phyloP scores from a whole-genome alignment of 371 early-diverging fungal genomes.

The Mucor velutinosus region DNA sequence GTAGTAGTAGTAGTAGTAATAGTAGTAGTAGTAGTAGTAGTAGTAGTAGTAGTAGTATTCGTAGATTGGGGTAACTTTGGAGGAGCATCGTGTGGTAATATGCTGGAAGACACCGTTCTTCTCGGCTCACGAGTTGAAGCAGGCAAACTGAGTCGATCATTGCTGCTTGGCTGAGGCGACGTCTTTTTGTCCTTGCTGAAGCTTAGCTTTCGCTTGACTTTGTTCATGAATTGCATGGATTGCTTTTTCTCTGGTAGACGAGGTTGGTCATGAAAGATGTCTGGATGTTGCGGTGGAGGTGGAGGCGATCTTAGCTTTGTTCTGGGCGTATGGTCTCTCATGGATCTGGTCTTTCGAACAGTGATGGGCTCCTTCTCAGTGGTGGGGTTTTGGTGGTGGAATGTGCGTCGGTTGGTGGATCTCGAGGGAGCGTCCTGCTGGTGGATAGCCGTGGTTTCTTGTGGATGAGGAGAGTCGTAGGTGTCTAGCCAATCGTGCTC shows the following conservation, averaged over 20 bases:
- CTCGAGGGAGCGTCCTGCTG: background rate
- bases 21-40: background rate
- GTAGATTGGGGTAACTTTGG: background rate
- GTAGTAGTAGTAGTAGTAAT: background rate
- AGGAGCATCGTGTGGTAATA: background rate
- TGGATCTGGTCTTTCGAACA: slow-evolving; percentile 16
- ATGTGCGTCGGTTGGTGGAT: slow-evolving; percentile 3
- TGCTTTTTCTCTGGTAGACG: slow-evolving; percentile 1
- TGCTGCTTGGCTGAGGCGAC: background rate
- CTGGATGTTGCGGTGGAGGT: slow-evolving; percentile 13
- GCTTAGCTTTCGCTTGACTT: slow-evolving; percentile 16
- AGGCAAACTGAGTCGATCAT: background rate
- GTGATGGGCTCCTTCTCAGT: background rate
- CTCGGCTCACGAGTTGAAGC: background rate
- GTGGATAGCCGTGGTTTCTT: background rate
- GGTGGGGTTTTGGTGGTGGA: background rate
- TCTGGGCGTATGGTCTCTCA: slow-evolving; percentile 6
- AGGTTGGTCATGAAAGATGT: background rate
- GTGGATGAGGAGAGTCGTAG: slow-evolving; percentile 5
- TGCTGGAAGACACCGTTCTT: slow-evolving; percentile 10
- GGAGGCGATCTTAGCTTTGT: slow-evolving; percentile 3
- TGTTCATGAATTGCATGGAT: slow-evolving; percentile 4
- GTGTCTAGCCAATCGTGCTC: slow-evolving; percentile 19
- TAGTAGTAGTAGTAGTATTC: no score
- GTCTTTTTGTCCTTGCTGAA: slow-evolving; percentile 1